Conservation (phyloP, 345 rosid genomes). For the Citrus cavaleriei region DNA sequence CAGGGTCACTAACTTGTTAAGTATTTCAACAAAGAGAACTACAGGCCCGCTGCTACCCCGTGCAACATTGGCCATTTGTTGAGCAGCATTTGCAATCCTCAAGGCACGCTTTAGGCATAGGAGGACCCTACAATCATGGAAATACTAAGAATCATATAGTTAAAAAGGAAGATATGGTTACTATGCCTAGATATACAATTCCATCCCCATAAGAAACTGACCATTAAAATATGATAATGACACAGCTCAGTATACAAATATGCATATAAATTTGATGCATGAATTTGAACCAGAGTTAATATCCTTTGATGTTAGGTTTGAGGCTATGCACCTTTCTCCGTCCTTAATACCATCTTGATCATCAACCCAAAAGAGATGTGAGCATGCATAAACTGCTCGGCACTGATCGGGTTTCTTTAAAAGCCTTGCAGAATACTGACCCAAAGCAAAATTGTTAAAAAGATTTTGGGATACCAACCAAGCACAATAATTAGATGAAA, state of each 20-base stretch:
- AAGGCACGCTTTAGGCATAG: constrained; percentile 83
- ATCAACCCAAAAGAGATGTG: constrained; percentile 92
- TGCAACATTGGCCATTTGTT: constrained; percentile 73
- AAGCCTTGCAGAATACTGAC: constrained; percentile 86
- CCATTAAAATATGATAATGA: not conserved
- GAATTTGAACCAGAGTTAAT: not conserved
- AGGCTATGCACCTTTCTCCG: constrained; percentile 66
- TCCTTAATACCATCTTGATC: constrained; percentile 60
- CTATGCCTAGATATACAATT: not conserved
- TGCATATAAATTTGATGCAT: not conserved
- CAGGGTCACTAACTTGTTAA: constrained; percentile 63
- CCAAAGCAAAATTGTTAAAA: constrained; percentile 8
- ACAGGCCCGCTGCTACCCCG: constrained; percentile 81
- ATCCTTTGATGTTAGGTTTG: not conserved
- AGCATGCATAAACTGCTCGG: constrained; percentile 87
- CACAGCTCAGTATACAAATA: not conserved
- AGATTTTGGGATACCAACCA: not conserved
- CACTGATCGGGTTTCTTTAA: constrained; percentile 95
- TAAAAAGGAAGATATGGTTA: not conserved
- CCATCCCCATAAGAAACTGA: not conserved
- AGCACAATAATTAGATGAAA: constrained; percentile 4
- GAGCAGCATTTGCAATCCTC: constrained; percentile 91
- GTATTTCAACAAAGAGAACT: constrained; percentile 72
- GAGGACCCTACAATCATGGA: constrained; percentile 49
- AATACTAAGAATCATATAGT: not conserved